A percentile compares a stretch with the other conserved stretches of the same genome.
Evolutionary conservation across 768 basidiomycete species (phyloP).

Genomic region (Lactifluus piperatus): DNA sequence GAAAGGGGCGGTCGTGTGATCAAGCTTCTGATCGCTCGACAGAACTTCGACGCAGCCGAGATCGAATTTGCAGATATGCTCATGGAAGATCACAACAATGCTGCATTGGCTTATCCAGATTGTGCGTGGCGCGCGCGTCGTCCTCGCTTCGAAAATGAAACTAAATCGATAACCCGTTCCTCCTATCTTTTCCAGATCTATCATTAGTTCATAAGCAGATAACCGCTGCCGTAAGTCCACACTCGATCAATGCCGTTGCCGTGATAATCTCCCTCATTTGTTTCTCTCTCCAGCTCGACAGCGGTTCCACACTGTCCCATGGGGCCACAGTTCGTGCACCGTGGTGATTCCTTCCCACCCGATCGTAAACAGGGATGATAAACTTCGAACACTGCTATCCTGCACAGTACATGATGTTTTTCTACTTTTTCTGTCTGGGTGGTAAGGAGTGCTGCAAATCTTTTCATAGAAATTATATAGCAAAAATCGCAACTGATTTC

Average conservation of each 20-base stretch:
- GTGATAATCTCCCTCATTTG: neutral
- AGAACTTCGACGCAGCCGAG: constrained; percentile 88
- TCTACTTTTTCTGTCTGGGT: neutral
- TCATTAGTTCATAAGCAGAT: constrained; percentile 21
- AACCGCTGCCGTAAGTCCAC: constrained; percentile 14
- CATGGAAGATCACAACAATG: constrained; percentile 95
- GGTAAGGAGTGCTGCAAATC: neutral
- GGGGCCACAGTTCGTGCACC: constrained; percentile 17
- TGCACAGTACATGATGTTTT: neutral
- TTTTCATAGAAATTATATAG: neutral
- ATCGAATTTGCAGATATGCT: constrained; percentile 97
- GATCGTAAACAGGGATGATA: neutral
- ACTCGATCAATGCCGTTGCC: too few species aligned
- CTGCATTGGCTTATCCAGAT: constrained; percentile 85
- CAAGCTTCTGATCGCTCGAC: constrained; percentile 73
- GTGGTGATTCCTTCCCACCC: constrained; percentile 6
- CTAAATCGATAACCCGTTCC: neutral
- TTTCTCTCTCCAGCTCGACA: constrained; percentile 8
- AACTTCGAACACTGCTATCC: neutral
- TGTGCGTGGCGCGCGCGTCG: constrained; percentile 43
- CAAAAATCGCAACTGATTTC: neutral
- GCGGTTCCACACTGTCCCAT: constrained; percentile 4
- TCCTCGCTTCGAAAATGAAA: neutral
- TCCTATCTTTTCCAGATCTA: constrained; percentile 6
- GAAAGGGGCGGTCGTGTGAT: constrained; percentile 43